phyloP scores from a whole-genome alignment of 306 rosid species.

The Canavalia gladiata region DNA sequence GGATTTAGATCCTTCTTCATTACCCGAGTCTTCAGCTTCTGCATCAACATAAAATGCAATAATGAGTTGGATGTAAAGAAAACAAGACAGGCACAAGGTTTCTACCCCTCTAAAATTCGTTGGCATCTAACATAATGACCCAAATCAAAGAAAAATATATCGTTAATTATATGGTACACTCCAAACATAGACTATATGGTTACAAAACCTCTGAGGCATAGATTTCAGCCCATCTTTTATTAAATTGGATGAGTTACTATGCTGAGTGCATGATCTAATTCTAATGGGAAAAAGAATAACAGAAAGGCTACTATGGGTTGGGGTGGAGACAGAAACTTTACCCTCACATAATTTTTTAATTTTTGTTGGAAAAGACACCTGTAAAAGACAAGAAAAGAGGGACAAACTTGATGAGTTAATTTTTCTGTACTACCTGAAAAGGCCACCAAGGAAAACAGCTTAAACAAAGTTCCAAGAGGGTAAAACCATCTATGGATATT shows the following conservation, averaged over 20 bases:
- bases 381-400: background rate
- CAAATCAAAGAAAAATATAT: background rate
- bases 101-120: background rate
- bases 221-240: background rate
- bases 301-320: slow-evolving; percentile 3
- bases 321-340: background rate
- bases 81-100: slow-evolving; percentile 12
- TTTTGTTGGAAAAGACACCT: background rate
- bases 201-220: background rate
- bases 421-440: background rate
- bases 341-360: background rate
- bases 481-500: slow-evolving; percentile 11
- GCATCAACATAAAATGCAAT: slow-evolving; percentile 41
- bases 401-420: background rate
- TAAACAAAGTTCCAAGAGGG: background rate
- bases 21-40: slow-evolving; percentile 86
- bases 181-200: background rate
- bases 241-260: background rate
- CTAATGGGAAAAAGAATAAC: background rate
- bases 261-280: background rate
- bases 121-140: background rate
- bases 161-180: background rate
- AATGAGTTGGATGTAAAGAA: slow-evolving; percentile 39
- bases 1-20: slow-evolving; percentile 74
- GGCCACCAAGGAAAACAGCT: background rate